A percentile compares a stretch with the other conserved stretches of the same genome.
phyloP scores from a whole-genome alignment of 305 asterid genomes.

The Plantago coronopus region DNA sequence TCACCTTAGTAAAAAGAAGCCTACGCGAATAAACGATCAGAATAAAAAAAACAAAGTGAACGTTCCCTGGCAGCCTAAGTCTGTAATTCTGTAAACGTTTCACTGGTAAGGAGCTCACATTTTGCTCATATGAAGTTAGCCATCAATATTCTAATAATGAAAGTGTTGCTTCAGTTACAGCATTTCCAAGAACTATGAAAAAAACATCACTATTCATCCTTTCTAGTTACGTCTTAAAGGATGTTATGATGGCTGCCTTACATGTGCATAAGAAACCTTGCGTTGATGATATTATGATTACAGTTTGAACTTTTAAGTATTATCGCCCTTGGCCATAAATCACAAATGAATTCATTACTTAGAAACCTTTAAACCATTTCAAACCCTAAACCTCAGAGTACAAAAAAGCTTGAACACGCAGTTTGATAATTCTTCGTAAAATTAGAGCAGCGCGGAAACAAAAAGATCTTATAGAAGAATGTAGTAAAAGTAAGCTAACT shows the following conservation, averaged over 20 bases:
- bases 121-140: neutral
- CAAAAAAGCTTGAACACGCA: too few species aligned
- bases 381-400: constrained; percentile 8
- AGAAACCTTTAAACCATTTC: neutral
- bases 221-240: too few species aligned
- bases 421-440: too few species aligned
- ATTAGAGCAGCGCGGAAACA: too few species aligned
- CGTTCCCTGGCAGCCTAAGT: neutral
- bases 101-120: neutral
- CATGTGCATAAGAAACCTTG: too few species aligned
- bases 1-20: neutral
- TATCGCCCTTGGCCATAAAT: neutral
- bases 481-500: too few species aligned
- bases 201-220: too few species aligned
- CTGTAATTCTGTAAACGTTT: neutral
- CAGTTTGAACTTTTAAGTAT: too few species aligned
- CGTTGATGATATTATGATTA: too few species aligned
- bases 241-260: too few species aligned
- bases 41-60: neutral
- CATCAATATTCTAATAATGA: neutral
- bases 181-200: neutral
- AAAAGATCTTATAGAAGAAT: too few species aligned
- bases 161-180: neutral
- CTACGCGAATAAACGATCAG: neutral
- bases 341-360: neutral